A percentile compares a stretch with the other conserved stretches of the same genome.
Conservation (phyloP, 192 early-diverging fungal species). For the Linderina pennispora region DNA sequence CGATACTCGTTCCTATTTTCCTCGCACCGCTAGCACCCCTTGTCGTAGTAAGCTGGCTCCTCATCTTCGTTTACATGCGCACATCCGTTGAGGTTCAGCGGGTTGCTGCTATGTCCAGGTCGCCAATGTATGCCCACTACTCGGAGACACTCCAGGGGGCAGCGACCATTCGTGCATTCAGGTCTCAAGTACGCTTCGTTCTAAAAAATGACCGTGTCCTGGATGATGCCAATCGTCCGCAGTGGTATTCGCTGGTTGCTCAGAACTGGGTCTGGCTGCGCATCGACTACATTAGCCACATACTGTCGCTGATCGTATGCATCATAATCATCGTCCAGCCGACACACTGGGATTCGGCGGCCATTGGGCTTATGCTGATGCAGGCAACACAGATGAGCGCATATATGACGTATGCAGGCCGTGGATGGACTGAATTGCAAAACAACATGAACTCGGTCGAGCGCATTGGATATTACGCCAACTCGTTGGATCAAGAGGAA, state of each 20-base stretch:
- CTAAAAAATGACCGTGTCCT: conserved; percentile 7
- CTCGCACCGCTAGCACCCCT: conserved; percentile 66
- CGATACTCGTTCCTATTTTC: conserved; percentile 61
- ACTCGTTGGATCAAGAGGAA: conserved; percentile 19
- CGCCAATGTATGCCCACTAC: conserved; percentile 80
- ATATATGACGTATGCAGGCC: conserved; percentile 32
- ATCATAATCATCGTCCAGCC: conserved; percentile 28
- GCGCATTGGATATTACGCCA: conserved; percentile 33
- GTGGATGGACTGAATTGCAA: conserved; percentile 45
- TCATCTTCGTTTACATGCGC: conserved; percentile 69
- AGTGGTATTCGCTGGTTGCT: conserved; percentile 28
- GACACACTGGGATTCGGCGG: conserved; percentile 30
- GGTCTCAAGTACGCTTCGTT: conserved; percentile 21
- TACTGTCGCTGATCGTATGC: conserved; percentile 24
- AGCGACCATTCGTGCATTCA: conserved; percentile 83
- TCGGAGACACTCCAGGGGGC: conserved; percentile 73
- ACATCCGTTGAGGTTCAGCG: conserved; percentile 85
- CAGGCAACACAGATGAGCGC: conserved; percentile 41
- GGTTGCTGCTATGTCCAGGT: conserved; percentile 77
- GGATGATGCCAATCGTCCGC: conserved; percentile 33
- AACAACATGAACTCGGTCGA: conserved; percentile 46
- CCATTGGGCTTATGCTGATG: conserved; percentile 33
- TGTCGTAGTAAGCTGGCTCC: conserved; percentile 63
- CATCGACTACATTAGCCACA: conserved; percentile 23
- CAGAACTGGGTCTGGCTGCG: conserved; percentile 43